Percentiles rank a stretch among this genome's conserved stretches.
Evolutionary conservation across 2,329 filamentous ascomycete genomes (phyloP).

Genomic region (Westerdykella sp.): DNA sequence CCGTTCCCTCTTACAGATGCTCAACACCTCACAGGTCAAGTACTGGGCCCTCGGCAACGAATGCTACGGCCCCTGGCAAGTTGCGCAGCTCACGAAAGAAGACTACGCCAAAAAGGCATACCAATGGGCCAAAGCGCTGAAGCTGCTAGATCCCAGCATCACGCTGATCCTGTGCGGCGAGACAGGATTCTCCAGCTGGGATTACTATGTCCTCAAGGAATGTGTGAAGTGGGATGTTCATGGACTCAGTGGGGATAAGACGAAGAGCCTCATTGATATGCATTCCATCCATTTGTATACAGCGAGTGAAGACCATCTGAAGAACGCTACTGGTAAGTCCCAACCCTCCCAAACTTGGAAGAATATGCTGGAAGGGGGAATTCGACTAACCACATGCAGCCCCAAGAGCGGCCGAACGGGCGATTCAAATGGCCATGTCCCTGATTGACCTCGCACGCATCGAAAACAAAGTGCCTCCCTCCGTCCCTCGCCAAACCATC

Average conservation of each 20-base stretch:
- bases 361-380: too few species aligned
- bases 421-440: conserved; percentile 62
- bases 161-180: conserved; percentile 69
- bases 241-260: conserved; percentile 43
- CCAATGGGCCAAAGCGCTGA: conserved; percentile 67
- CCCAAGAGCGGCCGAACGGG: conserved; percentile 63
- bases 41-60: conserved; percentile 84
- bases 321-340: conserved; percentile 29
- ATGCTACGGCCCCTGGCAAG: conserved; percentile 61
- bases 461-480: conserved; percentile 56
- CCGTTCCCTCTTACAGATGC: background rate
- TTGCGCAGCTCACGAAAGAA: conserved; percentile 62
- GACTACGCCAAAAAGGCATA: conserved; percentile 63
- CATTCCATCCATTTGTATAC: conserved; percentile 78
- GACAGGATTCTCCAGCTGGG: conserved; percentile 63
- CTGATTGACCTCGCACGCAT: conserved; percentile 69
- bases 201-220: conserved; percentile 65
- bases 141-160: conserved; percentile 64
- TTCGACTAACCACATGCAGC: conserved; percentile 42
- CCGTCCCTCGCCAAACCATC: conserved; percentile 60
- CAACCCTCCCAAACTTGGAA: too few species aligned
- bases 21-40: conserved; percentile 48
- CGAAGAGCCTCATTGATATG: conserved; percentile 61
- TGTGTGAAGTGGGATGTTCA: conserved; percentile 53
- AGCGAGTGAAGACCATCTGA: conserved; percentile 43